Conservation (phyloP, 768 basidiomycete genomes). For the Lactarius sp. region DNA sequence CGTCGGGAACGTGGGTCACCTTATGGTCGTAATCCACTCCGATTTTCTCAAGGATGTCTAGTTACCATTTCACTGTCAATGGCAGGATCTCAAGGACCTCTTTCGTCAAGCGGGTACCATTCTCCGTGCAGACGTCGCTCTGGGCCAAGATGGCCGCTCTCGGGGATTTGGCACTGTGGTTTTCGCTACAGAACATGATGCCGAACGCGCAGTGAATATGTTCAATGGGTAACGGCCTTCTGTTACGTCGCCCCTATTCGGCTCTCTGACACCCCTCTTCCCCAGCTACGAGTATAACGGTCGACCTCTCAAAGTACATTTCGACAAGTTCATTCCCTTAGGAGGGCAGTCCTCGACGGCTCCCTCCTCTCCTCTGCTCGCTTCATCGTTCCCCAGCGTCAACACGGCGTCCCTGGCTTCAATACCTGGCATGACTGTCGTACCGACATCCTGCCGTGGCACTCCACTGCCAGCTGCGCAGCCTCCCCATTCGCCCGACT, state of each 20-base stretch:
- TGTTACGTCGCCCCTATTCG: background rate
- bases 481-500: constrained; percentile 8
- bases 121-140: constrained; percentile 83
- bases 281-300: constrained; percentile 84
- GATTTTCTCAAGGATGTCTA: constrained; percentile 32
- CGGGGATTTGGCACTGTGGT: constrained; percentile 92
- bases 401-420: constrained; percentile 2
- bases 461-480: constrained; percentile 2
- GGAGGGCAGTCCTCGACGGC: constrained; percentile 20
- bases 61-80: constrained; percentile 92
- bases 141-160: constrained; percentile 83
- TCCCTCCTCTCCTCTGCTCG: constrained; percentile 20
- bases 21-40: constrained; percentile 21
- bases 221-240: constrained; percentile 76
- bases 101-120: constrained; percentile 90
- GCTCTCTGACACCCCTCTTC: constrained; percentile 2
- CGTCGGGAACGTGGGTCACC: constrained; percentile 75
- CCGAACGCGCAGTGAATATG: constrained; percentile 76
- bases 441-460: constrained; percentile 11
- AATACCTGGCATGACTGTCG: constrained; percentile 6
- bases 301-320: constrained; percentile 82
- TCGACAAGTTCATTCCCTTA: constrained; percentile 70
- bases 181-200: constrained; percentile 78
- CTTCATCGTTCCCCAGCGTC: constrained; percentile 9
- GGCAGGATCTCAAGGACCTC: constrained; percentile 97